A percentile compares a stretch with the other conserved stretches of the same genome.
These are phyloP conservation scores for Plenodomus tracheiphilus DNA, from an alignment of 2,329 filamentous ascomycete genomes.

Conservation along the genomic window DNA sequence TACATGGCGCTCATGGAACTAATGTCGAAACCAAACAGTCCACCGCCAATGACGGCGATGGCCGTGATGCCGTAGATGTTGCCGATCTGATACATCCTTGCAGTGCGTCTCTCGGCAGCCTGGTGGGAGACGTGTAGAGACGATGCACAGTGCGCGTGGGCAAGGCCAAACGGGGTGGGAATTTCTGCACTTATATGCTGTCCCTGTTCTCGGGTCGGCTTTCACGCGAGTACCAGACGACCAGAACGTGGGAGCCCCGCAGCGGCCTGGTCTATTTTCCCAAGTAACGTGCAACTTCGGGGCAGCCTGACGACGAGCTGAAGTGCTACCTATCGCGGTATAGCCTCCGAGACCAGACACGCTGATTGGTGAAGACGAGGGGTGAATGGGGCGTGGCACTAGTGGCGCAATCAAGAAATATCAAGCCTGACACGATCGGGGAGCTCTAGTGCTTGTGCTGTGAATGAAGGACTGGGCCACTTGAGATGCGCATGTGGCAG, in stretches of 20 bases:
- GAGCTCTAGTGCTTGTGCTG: conserved; percentile 19
- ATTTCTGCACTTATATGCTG: conserved; percentile 20
- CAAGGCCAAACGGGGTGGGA: neutral
- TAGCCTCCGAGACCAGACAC: conserved; percentile 17
- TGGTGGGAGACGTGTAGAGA: conserved; percentile 1
- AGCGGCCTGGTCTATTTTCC: conserved; percentile 16
- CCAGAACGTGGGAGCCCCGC: conserved; percentile 25
- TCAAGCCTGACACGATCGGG: conserved; percentile 23
- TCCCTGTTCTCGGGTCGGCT: conserved; percentile 5
- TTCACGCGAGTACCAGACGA: conserved; percentile 6
- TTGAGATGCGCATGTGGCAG: conserved; percentile 7
- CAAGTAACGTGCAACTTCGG: conserved; percentile 11
- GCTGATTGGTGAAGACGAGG: conserved; percentile 16
- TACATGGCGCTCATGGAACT: conserved; percentile 66
- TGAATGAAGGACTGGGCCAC: conserved; percentile 12
- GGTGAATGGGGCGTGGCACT: conserved; percentile 2
- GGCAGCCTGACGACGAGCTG: conserved; percentile 13
- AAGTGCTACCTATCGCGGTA: conserved; percentile 18
- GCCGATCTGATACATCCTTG: conserved; percentile 49
- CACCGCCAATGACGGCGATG: conserved; percentile 66
- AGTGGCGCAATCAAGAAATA: conserved; percentile 9
- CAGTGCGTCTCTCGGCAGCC: neutral
- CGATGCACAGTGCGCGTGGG: neutral
- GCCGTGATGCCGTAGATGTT: conserved; percentile 63
- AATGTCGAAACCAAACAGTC: conserved; percentile 79